Evolutionary conservation across 2,329 filamentous ascomycete species (phyloP).

Genomic region (Epichloe elymi): DNA sequence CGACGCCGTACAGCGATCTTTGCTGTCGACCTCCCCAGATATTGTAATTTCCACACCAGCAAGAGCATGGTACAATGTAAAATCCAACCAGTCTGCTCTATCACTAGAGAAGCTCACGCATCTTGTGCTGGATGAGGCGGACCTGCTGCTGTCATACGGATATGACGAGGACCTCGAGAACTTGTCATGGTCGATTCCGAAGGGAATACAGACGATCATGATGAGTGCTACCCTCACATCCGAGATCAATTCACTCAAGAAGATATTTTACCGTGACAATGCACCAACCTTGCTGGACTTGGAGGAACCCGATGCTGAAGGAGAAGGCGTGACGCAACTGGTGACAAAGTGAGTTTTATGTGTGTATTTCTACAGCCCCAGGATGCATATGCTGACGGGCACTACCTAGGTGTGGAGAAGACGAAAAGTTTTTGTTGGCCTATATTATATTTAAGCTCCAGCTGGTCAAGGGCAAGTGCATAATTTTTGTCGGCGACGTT

Average conservation of each 20-base stretch:
- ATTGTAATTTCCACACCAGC: conserved; percentile 84
- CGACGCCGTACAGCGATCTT: conserved; percentile 73
- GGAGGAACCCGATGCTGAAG: conserved; percentile 67
- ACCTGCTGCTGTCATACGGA: conserved; percentile 85
- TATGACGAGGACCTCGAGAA: conserved; percentile 82
- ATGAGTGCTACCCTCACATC: conserved; percentile 87
- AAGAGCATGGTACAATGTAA: conserved; percentile 67
- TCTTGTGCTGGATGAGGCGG: conserved; percentile 86
- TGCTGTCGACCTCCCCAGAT: conserved; percentile 76
- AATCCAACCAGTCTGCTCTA: conserved; percentile 48
- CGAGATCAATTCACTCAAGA: conserved; percentile 76
- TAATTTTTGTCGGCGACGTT: conserved; percentile 63
- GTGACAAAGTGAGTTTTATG: conserved; percentile 52
- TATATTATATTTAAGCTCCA: conserved; percentile 95
- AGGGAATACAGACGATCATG: conserved; percentile 77
- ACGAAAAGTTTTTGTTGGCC: conserved; percentile 87
- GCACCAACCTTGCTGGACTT: conserved; percentile 70
- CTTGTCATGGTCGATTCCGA: conserved; percentile 64
- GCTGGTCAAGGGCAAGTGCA: conserved; percentile 81
- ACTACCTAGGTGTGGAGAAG: conserved; percentile 61
- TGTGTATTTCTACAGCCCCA: not conserved
- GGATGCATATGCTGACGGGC: conserved; percentile 6
- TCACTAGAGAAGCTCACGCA: conserved; percentile 59
- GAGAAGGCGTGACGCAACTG: conserved; percentile 71
- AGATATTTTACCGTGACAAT: conserved; percentile 57